phyloP scores from a whole-genome alignment of 202 grass and related monocot genomes.

The Carex arenaria region DNA sequence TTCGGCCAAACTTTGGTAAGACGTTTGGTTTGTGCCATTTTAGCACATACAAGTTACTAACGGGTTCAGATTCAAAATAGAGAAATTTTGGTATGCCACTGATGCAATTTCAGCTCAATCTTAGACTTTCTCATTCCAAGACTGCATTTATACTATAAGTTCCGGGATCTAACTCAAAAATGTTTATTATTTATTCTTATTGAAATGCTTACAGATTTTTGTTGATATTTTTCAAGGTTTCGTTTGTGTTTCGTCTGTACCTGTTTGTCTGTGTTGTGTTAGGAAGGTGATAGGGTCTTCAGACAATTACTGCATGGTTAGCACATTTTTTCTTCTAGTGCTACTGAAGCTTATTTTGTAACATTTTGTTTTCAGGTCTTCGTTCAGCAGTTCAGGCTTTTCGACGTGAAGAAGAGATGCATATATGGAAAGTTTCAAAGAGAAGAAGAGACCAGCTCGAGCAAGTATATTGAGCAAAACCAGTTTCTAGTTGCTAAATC shows the following conservation, averaged over 20 bases:
- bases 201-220: neutral
- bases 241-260: neutral
- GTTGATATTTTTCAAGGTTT: neutral
- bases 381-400: constrained; percentile 84
- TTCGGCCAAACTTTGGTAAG: constrained; percentile 72
- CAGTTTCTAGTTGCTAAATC: neutral
- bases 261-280: neutral
- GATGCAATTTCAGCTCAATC: neutral
- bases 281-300: neutral
- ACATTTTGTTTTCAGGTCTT: constrained; percentile 51
- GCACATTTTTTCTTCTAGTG: neutral
- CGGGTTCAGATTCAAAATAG: neutral
- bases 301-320: neutral
- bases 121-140: neutral
- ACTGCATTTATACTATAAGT: neutral
- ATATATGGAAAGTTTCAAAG: constrained; percentile 51
- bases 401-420: constrained; percentile 43
- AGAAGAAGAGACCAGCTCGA: constrained; percentile 61
- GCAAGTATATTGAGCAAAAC: constrained; percentile 34
- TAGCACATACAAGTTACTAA: neutral
- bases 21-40: neutral
- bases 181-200: neutral
- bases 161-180: neutral
- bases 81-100: neutral
- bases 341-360: constrained; percentile 2